Evolutionary conservation across 1,284 basidiomycete species (phyloP).

Genomic region (Cystobasidiaceae sp.): DNA sequence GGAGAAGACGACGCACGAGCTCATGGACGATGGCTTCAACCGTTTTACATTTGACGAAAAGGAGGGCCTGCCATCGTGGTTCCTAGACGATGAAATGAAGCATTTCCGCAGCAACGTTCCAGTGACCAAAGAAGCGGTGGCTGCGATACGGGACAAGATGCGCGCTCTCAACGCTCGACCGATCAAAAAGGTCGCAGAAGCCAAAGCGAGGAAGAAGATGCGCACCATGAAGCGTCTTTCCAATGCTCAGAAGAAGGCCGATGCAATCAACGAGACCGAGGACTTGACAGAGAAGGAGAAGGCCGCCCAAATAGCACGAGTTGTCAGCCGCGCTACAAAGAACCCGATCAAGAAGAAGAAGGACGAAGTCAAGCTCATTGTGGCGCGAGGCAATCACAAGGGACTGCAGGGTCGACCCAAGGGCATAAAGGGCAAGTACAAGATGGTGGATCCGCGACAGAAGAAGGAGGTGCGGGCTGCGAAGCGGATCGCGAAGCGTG

Average conservation of each 20-base stretch:
- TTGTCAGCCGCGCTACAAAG: slow-evolving; percentile 67
- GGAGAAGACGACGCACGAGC: slow-evolving; percentile 75
- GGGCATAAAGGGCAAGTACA: slow-evolving; percentile 76
- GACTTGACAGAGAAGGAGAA: slow-evolving; percentile 94
- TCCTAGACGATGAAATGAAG: slow-evolving; percentile 92
- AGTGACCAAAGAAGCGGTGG: slow-evolving; percentile 91
- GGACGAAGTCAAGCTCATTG: slow-evolving; percentile 80
- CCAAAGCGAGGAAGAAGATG: slow-evolving; percentile 94
- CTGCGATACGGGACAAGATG: slow-evolving; percentile 79
- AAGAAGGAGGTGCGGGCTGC: slow-evolving; percentile 43
- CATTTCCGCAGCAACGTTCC: slow-evolving; percentile 93
- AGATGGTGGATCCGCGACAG: slow-evolving; percentile 69
- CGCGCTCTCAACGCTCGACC: slow-evolving; percentile 92
- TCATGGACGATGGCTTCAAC: slow-evolving; percentile 94
- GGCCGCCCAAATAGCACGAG: slow-evolving; percentile 83
- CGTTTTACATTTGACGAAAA: slow-evolving; percentile 86
- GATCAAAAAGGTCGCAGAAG: slow-evolving; percentile 98
- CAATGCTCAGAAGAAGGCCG: slow-evolving; percentile 93
- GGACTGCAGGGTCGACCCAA: slow-evolving; percentile 90
- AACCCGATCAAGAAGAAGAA: slow-evolving; percentile 51
- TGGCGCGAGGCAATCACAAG: slow-evolving; percentile 83
- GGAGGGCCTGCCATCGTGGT: slow-evolving; percentile 89
- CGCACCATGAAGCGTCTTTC: slow-evolving; percentile 79
- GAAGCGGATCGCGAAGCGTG: slow-evolving; percentile 42
- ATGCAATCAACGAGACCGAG: slow-evolving; percentile 82